phyloP scores from a whole-genome alignment of 352 stramenopile species.

The Globisporangium cylindrosporum region DNA sequence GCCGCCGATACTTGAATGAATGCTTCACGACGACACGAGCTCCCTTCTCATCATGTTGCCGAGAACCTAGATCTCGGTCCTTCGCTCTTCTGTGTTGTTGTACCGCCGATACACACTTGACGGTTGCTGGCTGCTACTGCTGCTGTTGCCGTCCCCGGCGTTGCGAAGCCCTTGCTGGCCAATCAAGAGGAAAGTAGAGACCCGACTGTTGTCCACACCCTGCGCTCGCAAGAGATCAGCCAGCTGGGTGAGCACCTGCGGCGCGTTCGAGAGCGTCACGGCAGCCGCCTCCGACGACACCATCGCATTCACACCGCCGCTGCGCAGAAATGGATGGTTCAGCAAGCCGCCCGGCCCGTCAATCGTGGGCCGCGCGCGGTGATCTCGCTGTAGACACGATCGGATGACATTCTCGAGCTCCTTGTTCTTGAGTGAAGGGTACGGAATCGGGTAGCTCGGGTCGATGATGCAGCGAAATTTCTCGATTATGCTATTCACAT shows the following conservation, averaged over 20 bases:
- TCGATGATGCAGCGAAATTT: slow-evolving; percentile 96
- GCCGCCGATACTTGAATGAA: not conserved
- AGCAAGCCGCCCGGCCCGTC: slow-evolving; percentile 73
- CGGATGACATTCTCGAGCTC: slow-evolving; percentile 86
- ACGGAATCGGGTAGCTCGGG: slow-evolving; percentile 88
- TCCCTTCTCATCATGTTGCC: not conserved
- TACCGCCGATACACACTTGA: slow-evolving; percentile 38
- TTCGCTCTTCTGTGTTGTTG: slow-evolving; percentile 57
- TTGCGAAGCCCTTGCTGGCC: slow-evolving; percentile 35
- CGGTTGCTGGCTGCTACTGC: slow-evolving; percentile 14
- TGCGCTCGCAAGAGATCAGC: slow-evolving; percentile 43
- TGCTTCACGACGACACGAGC: not conserved
- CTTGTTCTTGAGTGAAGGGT: slow-evolving; percentile 78
- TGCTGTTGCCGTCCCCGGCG: slow-evolving; percentile 1
- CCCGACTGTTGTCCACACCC: slow-evolving; percentile 37
- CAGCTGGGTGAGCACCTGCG: slow-evolving; percentile 43
- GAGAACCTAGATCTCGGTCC: slow-evolving; percentile 54
- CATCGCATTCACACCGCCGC: slow-evolving; percentile 21
- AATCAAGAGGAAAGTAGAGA: slow-evolving; percentile 56
- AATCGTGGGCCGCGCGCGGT: slow-evolving; percentile 74
- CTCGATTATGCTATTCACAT: slow-evolving; percentile 92
- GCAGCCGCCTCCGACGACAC: slow-evolving; percentile 17
- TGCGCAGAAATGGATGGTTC: slow-evolving; percentile 79
- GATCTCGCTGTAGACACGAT: slow-evolving; percentile 83
- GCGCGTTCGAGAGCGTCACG: slow-evolving; percentile 44